Percentiles rank a stretch among this genome's conserved stretches.
Evolutionary conservation across 108 stramenopile genomes (phyloP).

Genomic region (Discostella pseudostelligera): DNA sequence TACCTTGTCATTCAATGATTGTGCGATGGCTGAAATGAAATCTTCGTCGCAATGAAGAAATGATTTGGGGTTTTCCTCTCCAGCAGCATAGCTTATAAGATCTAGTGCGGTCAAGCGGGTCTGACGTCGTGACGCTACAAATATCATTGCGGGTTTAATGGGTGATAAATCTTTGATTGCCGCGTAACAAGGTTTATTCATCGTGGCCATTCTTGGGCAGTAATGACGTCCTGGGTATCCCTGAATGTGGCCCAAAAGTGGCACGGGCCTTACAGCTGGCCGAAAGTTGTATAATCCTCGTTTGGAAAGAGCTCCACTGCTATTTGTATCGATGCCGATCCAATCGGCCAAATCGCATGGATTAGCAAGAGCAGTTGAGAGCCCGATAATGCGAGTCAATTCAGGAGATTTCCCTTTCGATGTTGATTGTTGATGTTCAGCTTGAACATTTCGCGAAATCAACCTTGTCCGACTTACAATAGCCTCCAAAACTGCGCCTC

Average conservation of each 20-base stretch:
- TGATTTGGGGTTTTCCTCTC: constrained; percentile 70
- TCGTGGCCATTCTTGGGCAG: constrained; percentile 97
- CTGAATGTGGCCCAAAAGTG: constrained; percentile 92
- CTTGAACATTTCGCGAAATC: constrained; percentile 71
- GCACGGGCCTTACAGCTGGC: constrained; percentile 94
- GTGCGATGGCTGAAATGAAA: constrained; percentile 68
- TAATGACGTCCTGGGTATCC: constrained; percentile 95
- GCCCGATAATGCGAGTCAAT: constrained; percentile 86
- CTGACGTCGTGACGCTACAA: constrained; percentile 77
- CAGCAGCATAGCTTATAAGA: constrained; percentile 82
- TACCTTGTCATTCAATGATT: constrained; percentile 79
- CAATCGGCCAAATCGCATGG: constrained; percentile 95
- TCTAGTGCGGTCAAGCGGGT: constrained; percentile 97
- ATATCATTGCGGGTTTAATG: constrained; percentile 91
- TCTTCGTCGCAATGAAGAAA: constrained; percentile 81
- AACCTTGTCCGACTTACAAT: constrained; percentile 94
- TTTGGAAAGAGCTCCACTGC: constrained; percentile 27
- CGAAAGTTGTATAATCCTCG: constrained; percentile 94
- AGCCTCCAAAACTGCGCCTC: constrained; percentile 98
- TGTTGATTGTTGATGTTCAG: constrained; percentile 22
- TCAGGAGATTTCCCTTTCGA: constrained; percentile 18
- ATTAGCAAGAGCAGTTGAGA: constrained; percentile 97
- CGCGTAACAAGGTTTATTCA: constrained; percentile 99
- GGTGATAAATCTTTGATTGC: constrained; percentile 95
- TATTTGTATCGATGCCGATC: constrained; percentile 88